Percentiles rank a stretch among this genome's conserved stretches.
Evolutionary conservation across 306 rosid species (phyloP).

Genomic region (Adenanthera pavonina): DNA sequence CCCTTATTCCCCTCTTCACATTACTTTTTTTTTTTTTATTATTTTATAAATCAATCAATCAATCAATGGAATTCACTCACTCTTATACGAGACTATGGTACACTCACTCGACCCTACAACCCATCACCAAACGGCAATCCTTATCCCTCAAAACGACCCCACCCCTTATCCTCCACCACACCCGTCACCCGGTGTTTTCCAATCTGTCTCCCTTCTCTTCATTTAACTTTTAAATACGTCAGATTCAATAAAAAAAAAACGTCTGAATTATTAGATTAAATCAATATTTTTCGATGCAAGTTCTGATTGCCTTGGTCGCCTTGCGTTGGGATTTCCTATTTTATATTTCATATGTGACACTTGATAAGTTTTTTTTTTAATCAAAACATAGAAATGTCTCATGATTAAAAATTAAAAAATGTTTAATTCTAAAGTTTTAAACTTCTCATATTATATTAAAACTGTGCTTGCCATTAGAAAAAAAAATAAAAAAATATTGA

Average conservation of each 20-base stretch:
- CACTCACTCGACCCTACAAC: not conserved
- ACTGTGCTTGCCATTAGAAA: no score
- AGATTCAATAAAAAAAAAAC: no score
- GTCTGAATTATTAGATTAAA: not conserved
- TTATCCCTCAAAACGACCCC: constrained; percentile 45
- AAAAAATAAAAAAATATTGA: no score
- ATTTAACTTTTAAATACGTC: not conserved
- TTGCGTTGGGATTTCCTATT: no score
- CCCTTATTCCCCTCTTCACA: no score
- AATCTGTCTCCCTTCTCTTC: not conserved
- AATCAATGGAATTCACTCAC: not conserved
- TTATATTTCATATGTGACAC: no score
- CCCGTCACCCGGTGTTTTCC: not conserved
- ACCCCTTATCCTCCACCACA: constrained; percentile 34
- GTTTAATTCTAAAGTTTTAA: no score
- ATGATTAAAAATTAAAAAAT: no score
- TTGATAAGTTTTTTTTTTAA: no score
- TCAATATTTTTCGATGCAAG: not conserved
- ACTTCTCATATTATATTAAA: no score
- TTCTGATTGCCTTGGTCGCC: no score
- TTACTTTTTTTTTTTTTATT: not conserved
- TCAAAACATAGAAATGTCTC: no score
- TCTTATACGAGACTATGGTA: not conserved
- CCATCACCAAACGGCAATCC: constrained; percentile 43
- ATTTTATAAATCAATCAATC: not conserved